Percentiles rank a stretch among this genome's conserved stretches.
Conservation (phyloP, 306 rosid genomes). For the Bauhinia variegata region DNA sequence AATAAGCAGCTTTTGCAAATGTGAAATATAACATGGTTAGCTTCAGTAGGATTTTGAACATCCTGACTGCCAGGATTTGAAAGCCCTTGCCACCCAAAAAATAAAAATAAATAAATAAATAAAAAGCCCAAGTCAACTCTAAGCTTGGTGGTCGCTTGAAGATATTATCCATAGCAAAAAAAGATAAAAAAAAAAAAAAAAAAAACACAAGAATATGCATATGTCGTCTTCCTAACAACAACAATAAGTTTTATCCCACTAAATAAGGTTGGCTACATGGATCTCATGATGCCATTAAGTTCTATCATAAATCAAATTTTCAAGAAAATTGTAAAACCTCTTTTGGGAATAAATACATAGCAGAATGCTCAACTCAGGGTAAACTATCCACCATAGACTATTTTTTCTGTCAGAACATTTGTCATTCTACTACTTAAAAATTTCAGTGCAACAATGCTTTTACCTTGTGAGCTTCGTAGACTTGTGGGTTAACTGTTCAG, state of each 20-base stretch:
- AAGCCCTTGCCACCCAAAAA: background rate
- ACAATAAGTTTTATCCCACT: too few relatives aligned
- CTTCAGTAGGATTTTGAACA: slow-evolving; percentile 11
- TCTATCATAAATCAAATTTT: too few relatives aligned
- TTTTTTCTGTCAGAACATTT: slow-evolving; percentile 10
- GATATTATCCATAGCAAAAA: background rate
- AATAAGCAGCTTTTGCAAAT: background rate
- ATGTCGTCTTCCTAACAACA: slow-evolving; percentile 17
- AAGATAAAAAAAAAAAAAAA: background rate
- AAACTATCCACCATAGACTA: slow-evolving; percentile 19
- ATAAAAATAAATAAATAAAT: too few relatives aligned
- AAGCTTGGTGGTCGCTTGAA: background rate
- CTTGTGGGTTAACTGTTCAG: slow-evolving; percentile 69
- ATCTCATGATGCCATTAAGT: too few relatives aligned
- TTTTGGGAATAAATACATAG: slow-evolving; percentile 15
- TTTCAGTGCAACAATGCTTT: slow-evolving; percentile 28
- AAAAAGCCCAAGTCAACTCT: background rate
- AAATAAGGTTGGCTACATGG: too few relatives aligned
- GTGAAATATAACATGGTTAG: slow-evolving; percentile 4
- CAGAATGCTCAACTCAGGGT: slow-evolving; percentile 12
- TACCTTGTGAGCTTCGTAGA: slow-evolving; percentile 85
- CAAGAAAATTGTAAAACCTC: background rate
- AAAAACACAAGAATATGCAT: background rate
- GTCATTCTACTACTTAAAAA: slow-evolving; percentile 14
- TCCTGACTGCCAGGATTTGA: slow-evolving; percentile 18